Conservation (phyloP, 345 rosid species). For the Bruguiera parviflora region DNA sequence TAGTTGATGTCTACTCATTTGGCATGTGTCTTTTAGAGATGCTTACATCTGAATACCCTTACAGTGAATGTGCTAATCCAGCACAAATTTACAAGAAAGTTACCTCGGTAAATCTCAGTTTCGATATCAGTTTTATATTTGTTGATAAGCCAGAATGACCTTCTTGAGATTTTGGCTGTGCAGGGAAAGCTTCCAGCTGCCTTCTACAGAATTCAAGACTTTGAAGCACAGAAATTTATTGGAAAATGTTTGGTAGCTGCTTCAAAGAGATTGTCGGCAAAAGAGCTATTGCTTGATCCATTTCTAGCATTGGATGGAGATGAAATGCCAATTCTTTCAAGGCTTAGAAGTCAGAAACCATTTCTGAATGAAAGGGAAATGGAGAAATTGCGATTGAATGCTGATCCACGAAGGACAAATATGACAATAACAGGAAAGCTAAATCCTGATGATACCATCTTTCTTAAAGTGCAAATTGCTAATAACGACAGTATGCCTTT, state of each 20-base stretch:
- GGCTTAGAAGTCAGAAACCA: conserved; percentile 40
- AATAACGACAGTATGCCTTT: conserved; percentile 45
- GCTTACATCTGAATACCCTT: conserved; percentile 32
- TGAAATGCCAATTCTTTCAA: conserved; percentile 24
- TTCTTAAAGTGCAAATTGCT: conserved; percentile 57
- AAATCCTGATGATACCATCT: conserved; percentile 57
- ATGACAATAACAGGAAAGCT: conserved; percentile 72
- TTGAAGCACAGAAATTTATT: conserved; percentile 61
- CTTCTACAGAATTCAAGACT: conserved; percentile 54
- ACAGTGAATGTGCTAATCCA: conserved; percentile 33
- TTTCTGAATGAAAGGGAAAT: conserved; percentile 53
- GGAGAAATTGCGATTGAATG: conserved; percentile 44
- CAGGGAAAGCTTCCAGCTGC: conserved; percentile 79
- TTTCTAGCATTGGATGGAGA: conserved; percentile 51
- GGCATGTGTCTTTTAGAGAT: conserved; percentile 37
- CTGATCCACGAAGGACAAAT: conserved; percentile 42
- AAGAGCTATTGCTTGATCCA: conserved; percentile 58
- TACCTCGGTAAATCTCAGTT: conserved; percentile 26
- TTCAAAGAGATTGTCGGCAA: conserved; percentile 62
- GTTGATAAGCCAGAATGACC: too few relatives aligned
- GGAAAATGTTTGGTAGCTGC: conserved; percentile 61
- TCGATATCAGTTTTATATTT: too few relatives aligned
- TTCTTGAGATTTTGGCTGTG: neutral
- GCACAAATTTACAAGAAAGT: conserved; percentile 41
- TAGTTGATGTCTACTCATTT: conserved; percentile 35